Base-by-base conservation (phyloP, 768 basidiomycete genomes). In the Tulasnella sp. region DNA sequence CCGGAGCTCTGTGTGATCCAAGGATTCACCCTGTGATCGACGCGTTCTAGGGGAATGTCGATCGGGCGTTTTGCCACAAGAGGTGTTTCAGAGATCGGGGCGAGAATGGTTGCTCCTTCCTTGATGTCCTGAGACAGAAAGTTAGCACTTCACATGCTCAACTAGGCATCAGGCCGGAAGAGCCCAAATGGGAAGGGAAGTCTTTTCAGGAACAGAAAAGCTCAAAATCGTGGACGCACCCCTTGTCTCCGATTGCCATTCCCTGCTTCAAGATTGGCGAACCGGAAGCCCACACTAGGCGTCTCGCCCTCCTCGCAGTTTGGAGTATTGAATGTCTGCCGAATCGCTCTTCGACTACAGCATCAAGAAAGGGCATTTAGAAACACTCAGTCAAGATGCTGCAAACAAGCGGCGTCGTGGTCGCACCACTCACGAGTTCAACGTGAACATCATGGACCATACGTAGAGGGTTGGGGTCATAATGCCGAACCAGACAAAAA, bases 401-500 rank as follows among this genome's bases (percentile, higher is more conserved):
- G 7, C 46, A 3, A 48, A 13, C 13, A 70, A 39, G n/a, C 15
- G 29, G 23, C 10, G 3, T 23, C 6, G 23, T 3, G 29, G 67
- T 29, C 67, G 46, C 46, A 48, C 37, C 9, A 32, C 70, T 71
- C 35, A 71, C 70, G 70, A 71, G 70, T 71, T 71, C 35, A 71
- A 18, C 35, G 70, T 71, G 70, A 71, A 71, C 70, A 71, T 71
- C 70, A 71, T 39, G 9, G 70, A 71, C 35, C 35, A 71, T 5
- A 71, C 70, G 32, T 71, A 71, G 32, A 71, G 35, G 5, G 37
- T 1, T 3, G 70, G 70, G 37, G 29, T 37, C 5, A 71, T 23
- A 32, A 37, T 10, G 6, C 4, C 18, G 29, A 71, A 71, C 15
- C 11, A 71, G 37, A 44, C 42, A 44, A 15, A 37, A 29, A 71